Base-by-base conservation (phyloP, 192 early-diverging fungal genomes). In the Entomortierella beljakovae region DNA sequence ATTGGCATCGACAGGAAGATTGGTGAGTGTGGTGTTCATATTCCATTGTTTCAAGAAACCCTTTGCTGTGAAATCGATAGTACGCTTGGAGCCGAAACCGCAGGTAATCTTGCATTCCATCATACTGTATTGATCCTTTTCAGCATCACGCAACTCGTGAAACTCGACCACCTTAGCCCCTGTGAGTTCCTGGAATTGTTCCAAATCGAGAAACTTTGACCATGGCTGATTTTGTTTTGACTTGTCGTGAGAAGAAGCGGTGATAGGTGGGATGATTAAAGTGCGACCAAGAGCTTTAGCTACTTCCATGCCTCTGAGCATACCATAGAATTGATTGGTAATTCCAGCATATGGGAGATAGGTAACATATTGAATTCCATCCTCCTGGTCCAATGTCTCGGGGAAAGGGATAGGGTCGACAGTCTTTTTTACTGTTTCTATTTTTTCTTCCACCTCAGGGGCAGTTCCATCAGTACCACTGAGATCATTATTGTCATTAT, bases 161-260 rank as follows among this genome's bases (percentile, higher is more conserved):
- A 69, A 79, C 51, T 79, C 75, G 8, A 79, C 48, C n/a, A 79
- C 75, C 42, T 79, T 79, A 37, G 75, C 55, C 29, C 75, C 75
- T 11, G 75, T 79, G 37, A 79, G 32, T 50, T 79, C 68, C 49
- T 68, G 52, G 59, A 79, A 79, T 16, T 57, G 66, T 2, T 69
- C 56, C 18, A 79, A 57, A 50, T 79, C 75, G 28, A 79, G 61
- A 50, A 79, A 79, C 75, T 70, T 79, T 57, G 75, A 79, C 75
- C 75, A 79, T 29, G 75, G 75, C 51, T 79, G 75, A 22, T 79
- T 79, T 51, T 79, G 75, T 51, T 79, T 79, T 9, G 75, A 79
- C 59, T 79, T 79, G 67, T 79, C 75, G 57, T 79, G 75, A 3
- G 67, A 70, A 10, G 75, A 79, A 10, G 75, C 75, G 0, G 75